These are phyloP conservation scores for Canariomyces notabilis DNA, from an alignment of 2,329 filamentous ascomycete genomes.

Conservation along the genomic window DNA sequence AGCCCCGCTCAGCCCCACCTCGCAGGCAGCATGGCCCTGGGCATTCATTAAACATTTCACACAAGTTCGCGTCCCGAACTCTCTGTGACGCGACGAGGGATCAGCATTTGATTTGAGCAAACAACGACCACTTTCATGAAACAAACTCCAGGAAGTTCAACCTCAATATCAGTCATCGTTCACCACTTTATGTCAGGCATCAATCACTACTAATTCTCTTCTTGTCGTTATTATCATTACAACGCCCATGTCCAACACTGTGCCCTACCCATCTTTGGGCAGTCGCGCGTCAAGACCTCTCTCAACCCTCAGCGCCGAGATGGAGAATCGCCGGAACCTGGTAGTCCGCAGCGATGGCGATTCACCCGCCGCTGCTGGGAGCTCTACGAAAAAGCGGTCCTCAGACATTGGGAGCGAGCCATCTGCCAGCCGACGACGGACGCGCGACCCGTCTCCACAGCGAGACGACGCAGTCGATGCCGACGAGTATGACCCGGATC, in stretches of 20 bases:
- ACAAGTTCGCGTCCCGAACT: neutral
- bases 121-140: too few species aligned
- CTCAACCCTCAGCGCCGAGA: constrained; percentile 5
- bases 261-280: neutral
- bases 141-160: too few species aligned
- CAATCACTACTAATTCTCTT: neutral
- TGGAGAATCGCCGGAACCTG: constrained; percentile 17
- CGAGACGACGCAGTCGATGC: constrained; percentile 27
- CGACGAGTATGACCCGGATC: constrained; percentile 73
- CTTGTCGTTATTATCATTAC: neutral
- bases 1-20: neutral
- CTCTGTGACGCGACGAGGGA: neutral
- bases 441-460: constrained; percentile 20
- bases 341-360: constrained; percentile 13
- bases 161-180: too few species aligned
- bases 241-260: neutral
- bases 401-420: constrained; percentile 18
- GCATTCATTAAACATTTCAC: neutral
- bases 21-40: neutral
- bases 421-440: constrained; percentile 21
- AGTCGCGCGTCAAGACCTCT: constrained; percentile 3
- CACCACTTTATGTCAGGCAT: too few species aligned
- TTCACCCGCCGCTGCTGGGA: neutral
- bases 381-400: constrained; percentile 16
- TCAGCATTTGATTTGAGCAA: neutral